Conservation (phyloP, 805 yeast genomes). For the Pichia thaimueangensis region DNA sequence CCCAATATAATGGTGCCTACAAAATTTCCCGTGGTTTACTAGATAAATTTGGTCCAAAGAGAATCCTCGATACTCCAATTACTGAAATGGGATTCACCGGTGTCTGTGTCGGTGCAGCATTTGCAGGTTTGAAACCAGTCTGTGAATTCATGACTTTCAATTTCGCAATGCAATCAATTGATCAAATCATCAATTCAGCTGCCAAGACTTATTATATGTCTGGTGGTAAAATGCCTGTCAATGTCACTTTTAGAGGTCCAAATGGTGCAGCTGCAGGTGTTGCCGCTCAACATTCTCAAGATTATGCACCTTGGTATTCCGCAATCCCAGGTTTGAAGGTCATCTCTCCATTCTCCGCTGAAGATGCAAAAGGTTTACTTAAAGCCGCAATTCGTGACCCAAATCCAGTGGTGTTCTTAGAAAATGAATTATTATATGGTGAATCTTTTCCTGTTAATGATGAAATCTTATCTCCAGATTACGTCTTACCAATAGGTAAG, state of each 20-base stretch:
- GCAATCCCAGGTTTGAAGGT: slow-evolving; percentile 97
- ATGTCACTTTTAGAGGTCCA: slow-evolving; percentile 97
- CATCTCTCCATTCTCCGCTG: slow-evolving; percentile 89
- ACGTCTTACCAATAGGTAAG: slow-evolving; percentile 85
- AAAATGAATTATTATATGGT: slow-evolving; percentile 93
- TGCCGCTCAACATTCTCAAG: slow-evolving; percentile 99
- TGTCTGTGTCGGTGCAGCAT: slow-evolving; percentile 91
- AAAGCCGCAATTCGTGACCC: slow-evolving; percentile 99
- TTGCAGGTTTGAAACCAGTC: slow-evolving; percentile 92
- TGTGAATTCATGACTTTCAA: slow-evolving; percentile 99
- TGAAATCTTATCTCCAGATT: slow-evolving; percentile 85
- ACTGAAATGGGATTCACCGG: slow-evolving; percentile 99
- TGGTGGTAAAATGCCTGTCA: slow-evolving; percentile 97
- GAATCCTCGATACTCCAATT: slow-evolving; percentile 94
- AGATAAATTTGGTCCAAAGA: slow-evolving; percentile 90
- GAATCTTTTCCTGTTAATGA: slow-evolving; percentile 85
- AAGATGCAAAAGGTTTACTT: slow-evolving; percentile 90
- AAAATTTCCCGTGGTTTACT: slow-evolving; percentile 92
- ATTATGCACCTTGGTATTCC: slow-evolving; percentile 97
- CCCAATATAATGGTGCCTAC: slow-evolving; percentile 98
- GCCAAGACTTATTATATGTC: slow-evolving; percentile 99
- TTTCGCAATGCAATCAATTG: slow-evolving; percentile 99
- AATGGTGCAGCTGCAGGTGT: slow-evolving; percentile 99
- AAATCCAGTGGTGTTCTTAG: slow-evolving; percentile 92
- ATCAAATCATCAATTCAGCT: slow-evolving; percentile 96